Conservation (phyloP, 1,139 yeast species). For the Diutina neorugosa region DNA sequence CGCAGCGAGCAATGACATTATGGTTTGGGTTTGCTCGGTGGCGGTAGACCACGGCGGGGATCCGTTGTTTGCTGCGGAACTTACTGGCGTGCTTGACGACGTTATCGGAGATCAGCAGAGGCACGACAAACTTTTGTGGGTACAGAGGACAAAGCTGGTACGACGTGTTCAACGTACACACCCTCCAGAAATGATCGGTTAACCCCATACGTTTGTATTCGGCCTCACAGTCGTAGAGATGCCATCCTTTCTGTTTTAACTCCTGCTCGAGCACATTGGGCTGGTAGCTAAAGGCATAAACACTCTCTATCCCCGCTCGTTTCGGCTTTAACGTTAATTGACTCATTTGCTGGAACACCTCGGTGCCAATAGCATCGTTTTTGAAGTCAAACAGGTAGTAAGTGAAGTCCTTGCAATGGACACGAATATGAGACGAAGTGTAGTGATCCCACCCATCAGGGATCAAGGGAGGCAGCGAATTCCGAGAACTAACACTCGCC, state of each 20-base stretch:
- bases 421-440: conserved; percentile 45
- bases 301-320: conserved; percentile 25
- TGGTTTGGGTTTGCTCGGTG: conserved; percentile 47
- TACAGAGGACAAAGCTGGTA: conserved; percentile 69
- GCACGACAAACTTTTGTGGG: conserved; percentile 59
- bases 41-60: conserved; percentile 74
- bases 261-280: conserved; percentile 54
- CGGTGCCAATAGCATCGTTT: conserved; percentile 47
- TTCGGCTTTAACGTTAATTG: conserved; percentile 38
- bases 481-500: background rate
- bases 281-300: conserved; percentile 36
- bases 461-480: conserved; percentile 1
- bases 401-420: conserved; percentile 83
- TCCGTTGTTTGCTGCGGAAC: conserved; percentile 73
- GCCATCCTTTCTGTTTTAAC: conserved; percentile 54
- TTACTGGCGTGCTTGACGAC: conserved; percentile 74
- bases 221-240: conserved; percentile 41
- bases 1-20: conserved; percentile 75
- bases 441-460: conserved; percentile 21
- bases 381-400: conserved; percentile 66
- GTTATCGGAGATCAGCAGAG: conserved; percentile 65
- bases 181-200: conserved; percentile 43
- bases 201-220: conserved; percentile 66
- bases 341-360: conserved; percentile 63
- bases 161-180: conserved; percentile 48